Percentiles rank a stretch among this genome's conserved stretches.
These are phyloP conservation scores for Bathelium albidoporum DNA, from an alignment of 495 filamentous ascomycete species.

Conservation along the genomic window DNA sequence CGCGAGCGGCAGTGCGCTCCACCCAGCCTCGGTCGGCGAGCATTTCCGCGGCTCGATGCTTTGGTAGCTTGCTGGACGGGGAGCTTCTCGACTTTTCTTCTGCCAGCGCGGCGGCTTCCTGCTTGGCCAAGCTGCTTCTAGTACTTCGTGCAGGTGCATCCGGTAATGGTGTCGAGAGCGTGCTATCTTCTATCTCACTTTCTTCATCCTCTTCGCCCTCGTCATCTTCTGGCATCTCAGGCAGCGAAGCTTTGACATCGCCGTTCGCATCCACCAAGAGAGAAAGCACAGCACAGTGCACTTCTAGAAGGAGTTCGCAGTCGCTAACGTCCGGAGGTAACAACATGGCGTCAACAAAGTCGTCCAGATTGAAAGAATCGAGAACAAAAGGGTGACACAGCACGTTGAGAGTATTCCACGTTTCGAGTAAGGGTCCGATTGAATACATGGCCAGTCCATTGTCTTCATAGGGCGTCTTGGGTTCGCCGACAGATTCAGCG, in stretches of 20 bases:
- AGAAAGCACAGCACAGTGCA: slow-evolving; percentile 86
- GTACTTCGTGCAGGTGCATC: slow-evolving; percentile 56
- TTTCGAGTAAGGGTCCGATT: slow-evolving; percentile 70
- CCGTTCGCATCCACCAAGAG: slow-evolving; percentile 73
- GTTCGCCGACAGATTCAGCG: slow-evolving; percentile 34
- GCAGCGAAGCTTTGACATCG: slow-evolving; percentile 65
- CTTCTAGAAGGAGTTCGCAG: slow-evolving; percentile 80
- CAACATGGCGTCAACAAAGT: slow-evolving; percentile 81
- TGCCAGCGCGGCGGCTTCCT: slow-evolving; percentile 48
- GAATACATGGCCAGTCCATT: slow-evolving; percentile 67
- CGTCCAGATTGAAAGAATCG: slow-evolving; percentile 96
- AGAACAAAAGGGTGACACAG: slow-evolving; percentile 87
- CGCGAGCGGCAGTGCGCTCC: slow-evolving; percentile 66
- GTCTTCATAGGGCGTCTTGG: slow-evolving; percentile 27
- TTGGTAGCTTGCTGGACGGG: neutral
- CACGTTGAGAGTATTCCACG: slow-evolving; percentile 93
- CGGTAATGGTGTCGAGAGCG: slow-evolving; percentile 43
- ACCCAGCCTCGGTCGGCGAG: slow-evolving; percentile 68
- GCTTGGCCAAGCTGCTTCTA: slow-evolving; percentile 71
- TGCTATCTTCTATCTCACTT: slow-evolving; percentile 43
- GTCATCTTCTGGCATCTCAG: slow-evolving; percentile 55
- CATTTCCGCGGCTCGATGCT: slow-evolving; percentile 64
- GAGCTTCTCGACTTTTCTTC: slow-evolving; percentile 19
- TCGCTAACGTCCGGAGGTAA: slow-evolving; percentile 66
- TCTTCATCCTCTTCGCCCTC: slow-evolving; percentile 54